Percentiles rank a stretch among this genome's conserved stretches.
phyloP scores from a whole-genome alignment of 176 grass and related monocot genomes.

The Lolium multiflorum region DNA sequence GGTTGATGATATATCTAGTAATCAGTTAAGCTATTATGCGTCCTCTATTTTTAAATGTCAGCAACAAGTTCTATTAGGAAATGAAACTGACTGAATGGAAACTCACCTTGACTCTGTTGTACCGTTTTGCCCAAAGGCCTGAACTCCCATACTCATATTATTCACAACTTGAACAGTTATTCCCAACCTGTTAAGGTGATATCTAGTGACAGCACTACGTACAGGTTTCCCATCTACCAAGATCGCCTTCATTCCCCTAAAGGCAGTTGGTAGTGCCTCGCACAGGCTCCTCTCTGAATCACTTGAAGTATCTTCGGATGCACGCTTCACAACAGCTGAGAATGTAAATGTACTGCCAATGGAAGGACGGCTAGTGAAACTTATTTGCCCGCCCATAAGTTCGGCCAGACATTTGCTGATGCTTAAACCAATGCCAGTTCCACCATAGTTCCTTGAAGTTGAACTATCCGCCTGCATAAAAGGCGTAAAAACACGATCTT shows the following conservation, averaged over 20 bases:
- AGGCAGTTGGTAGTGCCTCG: conserved; percentile 65
- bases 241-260: conserved; percentile 78
- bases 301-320: conserved; percentile 45
- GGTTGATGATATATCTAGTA: neutral
- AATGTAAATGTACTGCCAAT: conserved; percentile 97
- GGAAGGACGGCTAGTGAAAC: conserved; percentile 72
- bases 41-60: neutral
- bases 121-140: conserved; percentile 68
- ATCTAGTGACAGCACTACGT: conserved; percentile 78
- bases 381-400: conserved; percentile 91
- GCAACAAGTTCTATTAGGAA: conserved; percentile 16
- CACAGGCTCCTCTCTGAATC: conserved; percentile 60
- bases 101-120: conserved; percentile 54
- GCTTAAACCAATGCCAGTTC: conserved; percentile 96
- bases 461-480: conserved; percentile 99
- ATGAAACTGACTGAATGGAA: conserved; percentile 24
- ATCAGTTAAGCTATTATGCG: conserved; percentile 1
- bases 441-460: conserved; percentile 93
- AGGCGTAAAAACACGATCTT: conserved; percentile 89
- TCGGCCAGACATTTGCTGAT: conserved; percentile 96
- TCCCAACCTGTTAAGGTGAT: conserved; percentile 89
- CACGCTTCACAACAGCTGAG: conserved; percentile 60
- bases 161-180: conserved; percentile 69
- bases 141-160: conserved; percentile 56
- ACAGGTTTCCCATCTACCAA: conserved; percentile 77